Conservation (phyloP, 805 yeast species). For the Tetrapisispora phaffii region DNA sequence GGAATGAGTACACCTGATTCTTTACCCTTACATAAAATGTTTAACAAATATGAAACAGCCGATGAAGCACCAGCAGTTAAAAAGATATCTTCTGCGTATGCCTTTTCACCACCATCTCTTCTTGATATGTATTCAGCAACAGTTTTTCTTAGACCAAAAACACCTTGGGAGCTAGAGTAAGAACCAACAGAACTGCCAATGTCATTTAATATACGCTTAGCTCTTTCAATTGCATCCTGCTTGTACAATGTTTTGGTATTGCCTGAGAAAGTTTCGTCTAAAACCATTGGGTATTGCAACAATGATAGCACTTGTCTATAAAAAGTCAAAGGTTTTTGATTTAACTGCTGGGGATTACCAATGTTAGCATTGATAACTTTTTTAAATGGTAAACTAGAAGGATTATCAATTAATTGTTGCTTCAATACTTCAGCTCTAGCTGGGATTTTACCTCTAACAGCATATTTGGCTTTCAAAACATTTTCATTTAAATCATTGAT, state of each 20-base stretch:
- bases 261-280: constrained; percentile 25
- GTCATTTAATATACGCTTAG: constrained; percentile 45
- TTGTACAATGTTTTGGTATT: constrained; percentile 33
- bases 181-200: constrained; percentile 84
- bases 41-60: constrained; percentile 74
- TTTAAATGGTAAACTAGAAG: constrained; percentile 62
- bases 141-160: constrained; percentile 54
- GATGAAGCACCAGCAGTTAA: constrained; percentile 92
- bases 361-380: constrained; percentile 83
- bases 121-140: constrained; percentile 71
- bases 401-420: constrained; percentile 41
- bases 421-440: constrained; percentile 80
- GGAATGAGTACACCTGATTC: constrained; percentile 81
- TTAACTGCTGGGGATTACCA: constrained; percentile 96
- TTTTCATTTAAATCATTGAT: constrained; percentile 55
- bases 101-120: constrained; percentile 68
- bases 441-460: constrained; percentile 94
- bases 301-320: constrained; percentile 83
- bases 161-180: constrained; percentile 90
- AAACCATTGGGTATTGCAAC: constrained; percentile 71
- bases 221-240: constrained; percentile 64
- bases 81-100: constrained; percentile 65
- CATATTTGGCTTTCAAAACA: constrained; percentile 83
- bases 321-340: constrained; percentile 90
- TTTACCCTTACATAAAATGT: constrained; percentile 56